Conservation (phyloP, 495 filamentous ascomycete genomes). For the Penicillium macrosclerotiorum region DNA sequence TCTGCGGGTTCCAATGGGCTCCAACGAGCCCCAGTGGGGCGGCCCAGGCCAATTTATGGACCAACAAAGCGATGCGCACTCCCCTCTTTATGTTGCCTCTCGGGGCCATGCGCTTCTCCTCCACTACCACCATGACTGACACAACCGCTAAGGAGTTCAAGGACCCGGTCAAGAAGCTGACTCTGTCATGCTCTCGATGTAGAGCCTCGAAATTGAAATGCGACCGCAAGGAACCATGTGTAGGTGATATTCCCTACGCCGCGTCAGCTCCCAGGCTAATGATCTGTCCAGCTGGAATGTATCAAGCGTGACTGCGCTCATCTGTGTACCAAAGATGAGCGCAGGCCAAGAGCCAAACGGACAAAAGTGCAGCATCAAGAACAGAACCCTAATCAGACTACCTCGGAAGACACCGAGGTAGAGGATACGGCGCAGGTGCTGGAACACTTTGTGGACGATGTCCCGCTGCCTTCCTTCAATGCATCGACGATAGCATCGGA, state of each 20-base stretch:
- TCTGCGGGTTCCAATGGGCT: too few species aligned
- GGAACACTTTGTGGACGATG: slow-evolving; percentile 11
- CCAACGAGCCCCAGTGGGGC: too few species aligned
- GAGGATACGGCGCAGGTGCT: slow-evolving; percentile 6
- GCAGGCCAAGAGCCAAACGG: slow-evolving; percentile 23
- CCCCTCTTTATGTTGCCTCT: too few species aligned
- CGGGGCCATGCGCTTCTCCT: too few species aligned
- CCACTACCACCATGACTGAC: too few species aligned
- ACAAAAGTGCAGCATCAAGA: slow-evolving; percentile 1
- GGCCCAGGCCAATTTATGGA: too few species aligned
- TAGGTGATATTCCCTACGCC: too few species aligned
- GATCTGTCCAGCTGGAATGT: slow-evolving; percentile 21
- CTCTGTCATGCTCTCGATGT: slow-evolving; percentile 25
- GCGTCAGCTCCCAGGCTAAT: too few species aligned
- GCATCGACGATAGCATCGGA: slow-evolving; percentile 3
- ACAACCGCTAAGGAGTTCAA: too few species aligned
- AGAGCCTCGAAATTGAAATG: slow-evolving; percentile 30
- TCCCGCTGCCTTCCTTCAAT: not conserved
- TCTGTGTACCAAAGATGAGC: slow-evolving; percentile 25
- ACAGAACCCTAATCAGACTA: not conserved
- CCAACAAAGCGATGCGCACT: too few species aligned
- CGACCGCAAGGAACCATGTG: slow-evolving; percentile 28
- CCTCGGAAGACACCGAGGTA: not conserved
- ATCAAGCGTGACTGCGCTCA: slow-evolving; percentile 22
- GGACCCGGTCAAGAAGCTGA: too few species aligned